Conservation (phyloP, 2,329 filamentous ascomycete species). For the Sporothrix brasiliensis region DNA sequence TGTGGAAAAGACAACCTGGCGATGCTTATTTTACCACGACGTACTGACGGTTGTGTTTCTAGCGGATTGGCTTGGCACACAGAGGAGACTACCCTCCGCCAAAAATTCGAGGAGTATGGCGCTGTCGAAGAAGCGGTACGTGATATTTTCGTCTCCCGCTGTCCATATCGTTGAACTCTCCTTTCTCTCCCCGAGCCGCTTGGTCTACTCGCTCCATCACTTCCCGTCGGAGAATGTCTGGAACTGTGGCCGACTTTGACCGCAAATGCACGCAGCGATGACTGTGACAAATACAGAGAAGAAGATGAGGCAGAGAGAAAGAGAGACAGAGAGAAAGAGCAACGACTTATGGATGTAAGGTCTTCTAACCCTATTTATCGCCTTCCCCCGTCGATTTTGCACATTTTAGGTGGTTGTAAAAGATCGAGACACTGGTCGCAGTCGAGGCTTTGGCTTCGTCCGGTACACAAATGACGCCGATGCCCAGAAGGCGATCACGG, state of each 20-base stretch:
- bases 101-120: conserved; percentile 92
- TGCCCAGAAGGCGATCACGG: conserved; percentile 73
- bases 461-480: conserved; percentile 78
- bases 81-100: conserved; percentile 80
- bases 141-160: conserved; percentile 40
- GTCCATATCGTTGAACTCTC: neutral
- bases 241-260: neutral
- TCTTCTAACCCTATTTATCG: conserved; percentile 29
- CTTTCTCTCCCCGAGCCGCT: neutral
- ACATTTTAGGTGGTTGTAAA: conserved; percentile 83
- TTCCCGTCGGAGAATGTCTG: neutral
- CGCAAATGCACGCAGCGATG: neutral
- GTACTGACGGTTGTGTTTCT: conserved; percentile 34
- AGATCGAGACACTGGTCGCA: conserved; percentile 93
- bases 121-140: conserved; percentile 92
- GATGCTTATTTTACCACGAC: neutral
- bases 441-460: conserved; percentile 96
- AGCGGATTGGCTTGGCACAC: conserved; percentile 99
- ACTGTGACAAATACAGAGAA: too few relatives aligned
- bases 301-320: too few relatives aligned
- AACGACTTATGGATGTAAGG: neutral
- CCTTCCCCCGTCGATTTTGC: neutral
- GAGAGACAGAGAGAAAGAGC: neutral
- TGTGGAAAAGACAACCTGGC: neutral
- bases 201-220: neutral